These are phyloP conservation scores for Teratosphaeria zuluensis DNA, from an alignment of 2,329 filamentous ascomycete species.

Conservation along the genomic window DNA sequence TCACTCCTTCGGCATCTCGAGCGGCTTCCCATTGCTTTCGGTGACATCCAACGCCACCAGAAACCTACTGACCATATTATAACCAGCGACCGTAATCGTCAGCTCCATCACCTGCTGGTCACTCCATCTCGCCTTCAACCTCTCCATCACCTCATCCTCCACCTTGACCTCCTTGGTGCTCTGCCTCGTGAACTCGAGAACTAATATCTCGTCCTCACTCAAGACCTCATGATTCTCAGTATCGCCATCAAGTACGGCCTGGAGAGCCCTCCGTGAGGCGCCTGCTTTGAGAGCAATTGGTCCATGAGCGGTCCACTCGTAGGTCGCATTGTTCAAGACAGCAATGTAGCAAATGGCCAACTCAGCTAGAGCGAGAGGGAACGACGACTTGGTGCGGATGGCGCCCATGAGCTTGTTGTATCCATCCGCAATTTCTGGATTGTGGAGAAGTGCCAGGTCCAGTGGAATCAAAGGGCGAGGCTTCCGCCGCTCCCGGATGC, in stretches of 20 bases:
- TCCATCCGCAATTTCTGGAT: slow-evolving; percentile 63
- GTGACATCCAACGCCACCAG: slow-evolving; percentile 30
- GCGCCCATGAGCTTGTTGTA: slow-evolving; percentile 60
- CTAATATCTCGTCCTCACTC: slow-evolving; percentile 21
- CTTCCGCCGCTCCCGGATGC: slow-evolving; percentile 54
- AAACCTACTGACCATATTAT: slow-evolving; percentile 31
- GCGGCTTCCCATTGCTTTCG: slow-evolving; percentile 27
- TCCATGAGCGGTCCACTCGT: slow-evolving; percentile 28
- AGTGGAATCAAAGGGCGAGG: slow-evolving; percentile 63
- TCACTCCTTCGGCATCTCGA: slow-evolving; percentile 21
- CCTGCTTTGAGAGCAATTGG: slow-evolving; percentile 25
- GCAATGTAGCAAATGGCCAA: slow-evolving; percentile 28
- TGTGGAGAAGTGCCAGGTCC: slow-evolving; percentile 68
- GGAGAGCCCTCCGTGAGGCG: slow-evolving; percentile 13
- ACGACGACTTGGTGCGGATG: slow-evolving; percentile 26
- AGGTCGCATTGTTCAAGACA: slow-evolving; percentile 26
- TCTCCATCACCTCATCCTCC: slow-evolving; percentile 20
- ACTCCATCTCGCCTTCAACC: slow-evolving; percentile 21
- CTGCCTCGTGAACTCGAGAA: slow-evolving; percentile 26
- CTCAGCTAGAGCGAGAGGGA: slow-evolving; percentile 23
- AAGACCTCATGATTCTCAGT: slow-evolving; percentile 12
- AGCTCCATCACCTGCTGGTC: slow-evolving; percentile 28
- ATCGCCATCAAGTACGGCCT: slow-evolving; percentile 17
- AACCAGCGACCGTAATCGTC: slow-evolving; percentile 27
- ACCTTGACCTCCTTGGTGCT: slow-evolving; percentile 24